These are phyloP conservation scores for Monosporascus ibericus DNA, from an alignment of 2,329 filamentous ascomycete genomes.

Conservation along the genomic window DNA sequence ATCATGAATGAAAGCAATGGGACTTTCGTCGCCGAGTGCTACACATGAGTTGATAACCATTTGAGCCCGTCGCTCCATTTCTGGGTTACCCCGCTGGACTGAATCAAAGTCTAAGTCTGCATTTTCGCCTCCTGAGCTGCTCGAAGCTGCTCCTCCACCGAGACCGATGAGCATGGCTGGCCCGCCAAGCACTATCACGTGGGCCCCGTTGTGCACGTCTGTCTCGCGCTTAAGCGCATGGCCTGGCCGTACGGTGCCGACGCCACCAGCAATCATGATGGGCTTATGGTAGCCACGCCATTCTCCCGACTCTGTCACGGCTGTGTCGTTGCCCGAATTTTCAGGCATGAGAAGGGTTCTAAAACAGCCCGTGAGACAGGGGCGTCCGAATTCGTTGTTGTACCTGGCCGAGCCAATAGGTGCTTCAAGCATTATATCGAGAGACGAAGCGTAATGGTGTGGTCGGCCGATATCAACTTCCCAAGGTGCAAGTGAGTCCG, in stretches of 20 bases:
- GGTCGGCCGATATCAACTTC: slow-evolving; percentile 87
- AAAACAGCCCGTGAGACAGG: slow-evolving; percentile 85
- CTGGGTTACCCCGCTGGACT: slow-evolving; percentile 93
- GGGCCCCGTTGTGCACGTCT: slow-evolving; percentile 78
- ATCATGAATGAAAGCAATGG: slow-evolving; percentile 95
- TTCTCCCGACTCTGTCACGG: slow-evolving; percentile 46
- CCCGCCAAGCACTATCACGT: slow-evolving; percentile 82
- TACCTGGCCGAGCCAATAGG: slow-evolving; percentile 92
- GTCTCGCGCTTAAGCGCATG: slow-evolving; percentile 80
- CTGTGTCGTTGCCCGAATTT: slow-evolving; percentile 38
- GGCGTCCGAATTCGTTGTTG: slow-evolving; percentile 93
- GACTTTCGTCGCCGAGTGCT: slow-evolving; percentile 75
- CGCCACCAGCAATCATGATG: slow-evolving; percentile 77
- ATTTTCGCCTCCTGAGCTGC: slow-evolving; percentile 78
- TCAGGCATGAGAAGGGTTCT: slow-evolving; percentile 75
- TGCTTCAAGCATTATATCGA: slow-evolving; percentile 97
- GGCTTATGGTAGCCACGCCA: slow-evolving; percentile 94
- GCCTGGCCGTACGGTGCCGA: slow-evolving; percentile 85
- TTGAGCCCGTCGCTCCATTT: slow-evolving; percentile 91
- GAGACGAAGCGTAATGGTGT: slow-evolving; percentile 82
- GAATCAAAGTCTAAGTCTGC: slow-evolving; percentile 95
- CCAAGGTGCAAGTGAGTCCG: slow-evolving; percentile 77
- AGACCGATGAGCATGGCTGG: slow-evolving; percentile 97
- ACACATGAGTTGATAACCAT: slow-evolving; percentile 97
- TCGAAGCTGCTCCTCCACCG: slow-evolving; percentile 90